Evolutionary conservation across 305 asterid genomes (phyloP).

Genomic region (Ruellia speciosa): DNA sequence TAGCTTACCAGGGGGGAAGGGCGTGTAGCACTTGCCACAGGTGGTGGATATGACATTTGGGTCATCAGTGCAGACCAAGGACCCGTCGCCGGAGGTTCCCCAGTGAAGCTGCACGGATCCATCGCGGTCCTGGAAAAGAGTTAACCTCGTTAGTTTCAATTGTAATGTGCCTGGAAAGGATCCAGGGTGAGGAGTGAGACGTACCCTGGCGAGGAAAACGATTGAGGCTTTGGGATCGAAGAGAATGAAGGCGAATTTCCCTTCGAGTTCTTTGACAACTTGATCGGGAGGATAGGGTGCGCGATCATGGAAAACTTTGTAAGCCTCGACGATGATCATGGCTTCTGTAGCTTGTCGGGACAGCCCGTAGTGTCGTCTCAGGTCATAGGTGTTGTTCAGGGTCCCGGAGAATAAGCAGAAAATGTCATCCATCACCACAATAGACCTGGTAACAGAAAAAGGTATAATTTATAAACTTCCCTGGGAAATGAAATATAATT

Average conservation of each 20-base stretch:
- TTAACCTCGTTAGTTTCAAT: not conserved
- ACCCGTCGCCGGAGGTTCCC: conserved; percentile 63
- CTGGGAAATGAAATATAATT: not conserved
- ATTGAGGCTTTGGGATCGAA: conserved; percentile 47
- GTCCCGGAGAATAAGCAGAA: conserved; percentile 68
- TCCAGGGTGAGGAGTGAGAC: not conserved
- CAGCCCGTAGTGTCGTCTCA: conserved; percentile 50
- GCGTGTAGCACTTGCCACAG: conserved; percentile 48
- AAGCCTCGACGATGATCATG: conserved; percentile 49
- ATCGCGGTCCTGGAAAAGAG: conserved; percentile 48
- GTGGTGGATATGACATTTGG: conserved; percentile 40
- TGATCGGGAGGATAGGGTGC: conserved; percentile 71
- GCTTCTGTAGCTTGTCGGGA: conserved; percentile 55
- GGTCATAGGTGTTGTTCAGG: conserved; percentile 41
- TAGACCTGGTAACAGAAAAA: conserved; percentile 30
- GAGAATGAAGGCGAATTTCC: conserved; percentile 53
- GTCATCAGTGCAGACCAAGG: conserved; percentile 61
- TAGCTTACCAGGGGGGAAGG: conserved; percentile 59
- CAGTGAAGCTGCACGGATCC: conserved; percentile 58
- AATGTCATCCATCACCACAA: conserved; percentile 56
- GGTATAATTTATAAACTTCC: not conserved
- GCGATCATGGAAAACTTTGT: conserved; percentile 57
- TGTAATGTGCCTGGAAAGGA: too few relatives aligned
- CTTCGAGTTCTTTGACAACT: conserved; percentile 53
- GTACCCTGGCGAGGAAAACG: conserved; percentile 60